Conservation (phyloP, 768 basidiomycete species). For the Agrocybe chaxingu region DNA sequence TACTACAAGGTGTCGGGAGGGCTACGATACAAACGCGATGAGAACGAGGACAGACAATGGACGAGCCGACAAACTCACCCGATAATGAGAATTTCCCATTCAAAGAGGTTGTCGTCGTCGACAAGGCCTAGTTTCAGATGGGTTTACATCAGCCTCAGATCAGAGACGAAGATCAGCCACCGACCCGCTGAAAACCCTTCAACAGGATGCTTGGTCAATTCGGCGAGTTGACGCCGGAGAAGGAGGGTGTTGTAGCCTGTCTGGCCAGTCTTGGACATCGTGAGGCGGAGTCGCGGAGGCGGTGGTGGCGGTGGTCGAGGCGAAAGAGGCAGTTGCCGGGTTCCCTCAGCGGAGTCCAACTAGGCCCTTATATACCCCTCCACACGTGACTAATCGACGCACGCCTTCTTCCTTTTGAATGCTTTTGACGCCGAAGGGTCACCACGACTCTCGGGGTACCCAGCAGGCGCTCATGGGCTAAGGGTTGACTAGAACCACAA, state of each 20-base stretch:
- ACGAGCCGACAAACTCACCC: slow-evolving; percentile 50
- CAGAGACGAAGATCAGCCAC: slow-evolving; percentile 22
- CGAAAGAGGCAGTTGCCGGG: slow-evolving; percentile 12
- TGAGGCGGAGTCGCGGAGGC: slow-evolving; percentile 10
- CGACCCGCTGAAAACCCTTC: slow-evolving; percentile 95
- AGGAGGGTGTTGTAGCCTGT: slow-evolving; percentile 54
- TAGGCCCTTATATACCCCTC: slow-evolving; percentile 14
- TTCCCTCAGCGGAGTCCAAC: background rate
- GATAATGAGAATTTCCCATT: slow-evolving; percentile 96
- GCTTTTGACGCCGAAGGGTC: background rate
- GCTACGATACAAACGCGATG: slow-evolving; percentile 34
- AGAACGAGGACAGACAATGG: background rate
- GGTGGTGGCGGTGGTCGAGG: slow-evolving; percentile 17
- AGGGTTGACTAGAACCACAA: no score
- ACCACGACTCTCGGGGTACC: no score
- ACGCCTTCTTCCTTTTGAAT: background rate
- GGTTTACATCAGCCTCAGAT: slow-evolving; percentile 22
- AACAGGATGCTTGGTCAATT: slow-evolving; percentile 90
- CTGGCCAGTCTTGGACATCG: slow-evolving; percentile 45
- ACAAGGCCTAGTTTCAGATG: slow-evolving; percentile 66
- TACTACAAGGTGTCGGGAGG: slow-evolving; percentile 94
- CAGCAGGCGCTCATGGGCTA: no score
- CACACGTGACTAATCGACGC: slow-evolving; percentile 12
- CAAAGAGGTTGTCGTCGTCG: slow-evolving; percentile 90
- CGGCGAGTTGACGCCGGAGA: slow-evolving; percentile 74